Conservation (phyloP, 2,329 filamentous ascomycete species). For the Metarhizium humberi region DNA sequence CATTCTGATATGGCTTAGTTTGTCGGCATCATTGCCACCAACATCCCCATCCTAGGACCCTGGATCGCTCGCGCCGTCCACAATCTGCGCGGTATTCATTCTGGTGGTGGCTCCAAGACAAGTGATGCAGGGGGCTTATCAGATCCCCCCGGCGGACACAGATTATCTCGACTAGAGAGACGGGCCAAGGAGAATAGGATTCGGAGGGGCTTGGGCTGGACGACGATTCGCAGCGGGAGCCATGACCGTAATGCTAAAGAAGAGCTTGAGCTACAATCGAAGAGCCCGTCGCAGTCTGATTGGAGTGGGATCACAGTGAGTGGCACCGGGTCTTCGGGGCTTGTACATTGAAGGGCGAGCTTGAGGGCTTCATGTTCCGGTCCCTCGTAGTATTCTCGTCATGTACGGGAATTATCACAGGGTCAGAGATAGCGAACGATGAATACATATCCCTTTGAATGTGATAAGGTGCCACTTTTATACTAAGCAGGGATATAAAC, state of each 20-base stretch:
- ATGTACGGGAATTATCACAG: no score
- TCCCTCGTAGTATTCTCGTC: no score
- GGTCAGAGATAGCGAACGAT: no score
- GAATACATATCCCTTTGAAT: no score
- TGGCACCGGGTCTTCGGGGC: not conserved
- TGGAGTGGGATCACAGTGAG: not conserved
- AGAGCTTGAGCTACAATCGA: not conserved
- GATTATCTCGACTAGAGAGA: slow-evolving; percentile 1
- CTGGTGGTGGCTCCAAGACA: not conserved
- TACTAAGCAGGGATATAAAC: no score
- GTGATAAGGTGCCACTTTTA: no score
- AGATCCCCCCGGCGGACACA: not conserved
- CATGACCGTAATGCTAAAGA: slow-evolving; percentile 20
- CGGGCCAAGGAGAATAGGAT: slow-evolving; percentile 13
- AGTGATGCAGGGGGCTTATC: not conserved
- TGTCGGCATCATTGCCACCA: slow-evolving; percentile 32
- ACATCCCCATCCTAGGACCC: slow-evolving; percentile 24
- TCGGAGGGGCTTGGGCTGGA: not conserved
- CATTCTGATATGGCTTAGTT: slow-evolving; percentile 19
- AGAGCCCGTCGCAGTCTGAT: not conserved
- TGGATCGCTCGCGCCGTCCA: not conserved
- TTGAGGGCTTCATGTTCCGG: no score
- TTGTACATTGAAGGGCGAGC: no score
- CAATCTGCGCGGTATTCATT: slow-evolving; percentile 24
- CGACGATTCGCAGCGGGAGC: slow-evolving; percentile 18